Base-by-base conservation (phyloP, 495 filamentous ascomycete species). In the Aspergillus sclerotioniger region DNA sequence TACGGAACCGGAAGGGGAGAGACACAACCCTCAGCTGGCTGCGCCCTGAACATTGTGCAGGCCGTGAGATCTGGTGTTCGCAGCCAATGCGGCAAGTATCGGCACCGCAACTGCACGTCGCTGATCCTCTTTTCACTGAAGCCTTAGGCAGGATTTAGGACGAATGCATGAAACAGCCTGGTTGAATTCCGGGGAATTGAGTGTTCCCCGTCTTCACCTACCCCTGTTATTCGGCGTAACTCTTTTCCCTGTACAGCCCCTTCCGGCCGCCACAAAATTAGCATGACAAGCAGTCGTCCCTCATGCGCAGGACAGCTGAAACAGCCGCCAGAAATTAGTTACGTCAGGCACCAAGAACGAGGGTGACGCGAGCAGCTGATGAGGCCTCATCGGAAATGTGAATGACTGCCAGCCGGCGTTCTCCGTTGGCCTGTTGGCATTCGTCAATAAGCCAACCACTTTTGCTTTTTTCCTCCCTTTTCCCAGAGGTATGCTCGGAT, bases 281-380 rank as follows among this genome's bases (percentile, higher is more conserved):
- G n/a, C 37, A 16, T 56, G 53, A 56, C 17, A 56, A 54, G 28
- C n/a, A 28, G 10, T 13, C 21, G 28, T 20, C n/a, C 19, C 44
- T 43, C 45, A 49, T 29, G 35, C 33, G 31, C 44, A 51, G 37
- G 15, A 41, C 15, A 48, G 41, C n/a, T 61, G 53, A 61, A 47
- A 57, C 53, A 50, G 48, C 31, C 50, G 39, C 59, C 33, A 21
- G 41, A 32, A 28, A 10, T n/a, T 39, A 15, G 31, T 57, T 52
- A 62, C 55, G 49, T 54, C 54, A 57, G 50, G 28, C 16, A 32
- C 3, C 49, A 61, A 37, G 28, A 57, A 47, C 41, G 41, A 57
- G 59, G 59, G 21, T 54, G 49, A 61, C 59, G 59, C 49, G 48
- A 61, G 51, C 59, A 51, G 59, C 59, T 57, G 59, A 62, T 57